Base-by-base conservation (phyloP, 139 green algal genomes). In the Choricystis sp. region DNA sequence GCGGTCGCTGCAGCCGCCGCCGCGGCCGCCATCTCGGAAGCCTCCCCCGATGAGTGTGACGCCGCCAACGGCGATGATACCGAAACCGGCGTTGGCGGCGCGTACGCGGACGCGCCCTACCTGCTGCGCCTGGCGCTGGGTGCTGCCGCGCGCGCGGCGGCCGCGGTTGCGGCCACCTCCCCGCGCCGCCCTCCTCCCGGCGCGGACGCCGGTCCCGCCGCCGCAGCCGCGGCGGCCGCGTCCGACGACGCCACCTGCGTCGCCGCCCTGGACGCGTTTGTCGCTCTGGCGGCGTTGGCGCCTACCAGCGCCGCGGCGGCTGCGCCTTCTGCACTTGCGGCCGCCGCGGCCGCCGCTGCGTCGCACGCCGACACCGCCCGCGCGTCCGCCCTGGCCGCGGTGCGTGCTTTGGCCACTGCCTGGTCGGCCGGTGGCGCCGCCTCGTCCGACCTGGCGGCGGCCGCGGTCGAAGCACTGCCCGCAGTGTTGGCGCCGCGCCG, bases 361-460 rank as follows among this genome's bases (percentile, higher is more conserved):
- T n/a, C 49, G 52, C 9, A 19, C 49, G 56, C 25, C 19, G 52
- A 19, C 31, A 23, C 25, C 26, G 26, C 48, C 19, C 26, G 64
- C 3, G 64, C 22, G 16, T 57, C 64, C 23, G 63, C 40, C 9
- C 9, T 21, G 9, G 40, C 40, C 40, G 40, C 40, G 9, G 40
- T 16, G 9, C 69, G 16, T 14, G 70, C 77, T 3, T 55, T 88
- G 49, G 48, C 66, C 0, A 77, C 81, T 1, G 72, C 79, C 4
- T 88, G 81, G 78, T 29, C 83, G 31, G 62, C 49, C 0, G 67
- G 71, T 1, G 76, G 79, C 27, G 31, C 66, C 4, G 56, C 67
- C 24, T 0, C 63, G 0, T 19, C 63, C 0, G 66, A 73, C 23
- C 68, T 85, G 56, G 80, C 69, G 63, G 55, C n/a, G 0, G 62